These are phyloP conservation scores for Fusarium drepaniforme DNA, from an alignment of 2,329 filamentous ascomycete species.

Conservation along the genomic window DNA sequence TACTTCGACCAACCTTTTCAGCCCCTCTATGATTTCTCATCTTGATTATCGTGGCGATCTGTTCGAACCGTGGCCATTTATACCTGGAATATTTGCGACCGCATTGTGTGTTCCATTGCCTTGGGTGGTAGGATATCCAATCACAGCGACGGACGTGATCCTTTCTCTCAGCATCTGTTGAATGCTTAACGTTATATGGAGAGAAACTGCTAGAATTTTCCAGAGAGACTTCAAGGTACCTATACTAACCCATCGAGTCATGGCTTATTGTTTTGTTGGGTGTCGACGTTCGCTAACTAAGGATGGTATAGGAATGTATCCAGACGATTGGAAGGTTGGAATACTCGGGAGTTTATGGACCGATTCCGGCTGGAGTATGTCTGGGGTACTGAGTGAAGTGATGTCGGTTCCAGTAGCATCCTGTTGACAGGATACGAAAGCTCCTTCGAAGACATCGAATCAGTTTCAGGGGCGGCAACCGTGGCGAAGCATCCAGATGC, in stretches of 20 bases:
- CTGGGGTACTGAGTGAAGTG: background rate
- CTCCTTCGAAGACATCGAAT: background rate
- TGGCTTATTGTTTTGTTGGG: background rate
- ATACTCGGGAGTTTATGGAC: background rate
- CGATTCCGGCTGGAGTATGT: background rate
- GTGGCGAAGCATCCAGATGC: background rate
- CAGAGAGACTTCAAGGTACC: background rate
- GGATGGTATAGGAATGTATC: background rate
- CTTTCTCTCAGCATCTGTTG: background rate
- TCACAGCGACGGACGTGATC: background rate
- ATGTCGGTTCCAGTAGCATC: background rate
- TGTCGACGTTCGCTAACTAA: background rate
- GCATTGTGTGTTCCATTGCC: background rate
- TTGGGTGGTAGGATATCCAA: background rate
- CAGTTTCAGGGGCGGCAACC: background rate
- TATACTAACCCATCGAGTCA: background rate
- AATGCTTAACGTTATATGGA: background rate
- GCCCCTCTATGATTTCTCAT: background rate
- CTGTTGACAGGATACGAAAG: background rate
- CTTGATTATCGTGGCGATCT: background rate
- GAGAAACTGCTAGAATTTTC: background rate
- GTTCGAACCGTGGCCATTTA: background rate
- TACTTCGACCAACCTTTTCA: background rate
- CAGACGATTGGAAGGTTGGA: background rate
- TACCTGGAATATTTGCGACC: background rate